phyloP scores from a whole-genome alignment of 805 yeast genomes.

The Suhomyces sp. region DNA sequence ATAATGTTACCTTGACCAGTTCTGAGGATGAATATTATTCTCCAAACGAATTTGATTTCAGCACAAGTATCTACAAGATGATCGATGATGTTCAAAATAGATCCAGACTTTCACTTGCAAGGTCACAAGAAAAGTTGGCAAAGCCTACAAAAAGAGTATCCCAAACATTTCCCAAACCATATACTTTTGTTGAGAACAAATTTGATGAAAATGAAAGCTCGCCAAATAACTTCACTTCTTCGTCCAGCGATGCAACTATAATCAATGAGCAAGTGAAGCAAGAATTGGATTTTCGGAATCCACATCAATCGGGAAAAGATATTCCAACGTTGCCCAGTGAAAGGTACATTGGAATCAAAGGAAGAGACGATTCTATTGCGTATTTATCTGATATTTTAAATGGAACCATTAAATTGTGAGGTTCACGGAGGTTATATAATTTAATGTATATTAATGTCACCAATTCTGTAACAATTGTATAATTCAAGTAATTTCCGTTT shows the following conservation, averaged over 20 bases:
- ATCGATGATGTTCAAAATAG: slow-evolving; percentile 3
- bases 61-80: slow-evolving; percentile 2
- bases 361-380: slow-evolving; percentile 30
- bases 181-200: no score
- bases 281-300: no score
- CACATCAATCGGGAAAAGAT: no score
- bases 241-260: slow-evolving; percentile 24
- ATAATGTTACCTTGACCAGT: slow-evolving; percentile 15
- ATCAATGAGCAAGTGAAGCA: slow-evolving; percentile 11
- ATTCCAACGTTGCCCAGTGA: not conserved
- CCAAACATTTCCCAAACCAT: no score
- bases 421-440: no score
- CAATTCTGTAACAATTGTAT: no score
- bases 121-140: slow-evolving; percentile 1
- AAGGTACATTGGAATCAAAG: slow-evolving; percentile 1
- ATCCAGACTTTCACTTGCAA: not conserved
- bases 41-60: slow-evolving; percentile 27
- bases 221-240: slow-evolving; percentile 10
- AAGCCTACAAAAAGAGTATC: no score
- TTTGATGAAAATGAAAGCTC: no score
- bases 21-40: slow-evolving; percentile 37
- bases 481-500: no score
- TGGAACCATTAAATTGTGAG: slow-evolving; percentile 19
- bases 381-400: slow-evolving; percentile 32
- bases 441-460: no score